These are phyloP conservation scores for Poronia punctata DNA, from an alignment of 495 filamentous ascomycete species.

Conservation along the genomic window DNA sequence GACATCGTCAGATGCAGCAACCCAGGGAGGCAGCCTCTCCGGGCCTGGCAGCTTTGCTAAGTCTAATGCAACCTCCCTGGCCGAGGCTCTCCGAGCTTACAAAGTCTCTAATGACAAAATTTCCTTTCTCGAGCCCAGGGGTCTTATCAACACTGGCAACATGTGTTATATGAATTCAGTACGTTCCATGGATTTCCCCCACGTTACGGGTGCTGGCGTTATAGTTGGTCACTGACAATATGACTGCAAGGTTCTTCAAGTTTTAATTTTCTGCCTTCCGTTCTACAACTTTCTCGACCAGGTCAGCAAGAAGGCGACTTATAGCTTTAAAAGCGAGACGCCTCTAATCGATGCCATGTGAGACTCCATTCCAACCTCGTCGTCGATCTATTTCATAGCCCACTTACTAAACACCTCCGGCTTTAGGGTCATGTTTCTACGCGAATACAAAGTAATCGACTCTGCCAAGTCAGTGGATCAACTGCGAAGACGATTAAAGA, in stretches of 20 bases:
- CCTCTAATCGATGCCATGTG: slow-evolving; percentile 91
- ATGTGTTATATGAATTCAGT: slow-evolving; percentile 99
- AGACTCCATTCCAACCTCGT: slow-evolving; percentile 32
- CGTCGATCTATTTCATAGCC: neutral
- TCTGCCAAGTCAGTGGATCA: slow-evolving; percentile 68
- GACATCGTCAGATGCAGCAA: slow-evolving; percentile 4
- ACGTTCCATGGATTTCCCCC: slow-evolving; percentile 28
- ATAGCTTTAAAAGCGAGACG: slow-evolving; percentile 93
- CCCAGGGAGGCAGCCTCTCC: slow-evolving; percentile 11
- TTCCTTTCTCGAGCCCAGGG: slow-evolving; percentile 85
- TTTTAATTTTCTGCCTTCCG: slow-evolving; percentile 83
- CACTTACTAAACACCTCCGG: slow-evolving; percentile 15
- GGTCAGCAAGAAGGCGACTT: slow-evolving; percentile 69
- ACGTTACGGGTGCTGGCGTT: slow-evolving; percentile 3
- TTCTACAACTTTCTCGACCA: slow-evolving; percentile 93
- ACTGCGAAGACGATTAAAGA: slow-evolving; percentile 65
- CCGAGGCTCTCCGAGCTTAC: slow-evolving; percentile 63
- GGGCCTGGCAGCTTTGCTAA: slow-evolving; percentile 36
- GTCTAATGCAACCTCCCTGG: slow-evolving; percentile 57
- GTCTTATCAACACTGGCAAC: slow-evolving; percentile 93
- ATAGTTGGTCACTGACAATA: neutral
- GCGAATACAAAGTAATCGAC: slow-evolving; percentile 81
- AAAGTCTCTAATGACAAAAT: slow-evolving; percentile 58
- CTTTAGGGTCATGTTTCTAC: slow-evolving; percentile 86
- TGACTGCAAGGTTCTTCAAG: slow-evolving; percentile 70